A percentile compares a stretch with the other conserved stretches of the same genome.
These are phyloP conservation scores for Sporothrix schenckii DNA, from an alignment of 2,329 filamentous ascomycete genomes.

Conservation along the genomic window DNA sequence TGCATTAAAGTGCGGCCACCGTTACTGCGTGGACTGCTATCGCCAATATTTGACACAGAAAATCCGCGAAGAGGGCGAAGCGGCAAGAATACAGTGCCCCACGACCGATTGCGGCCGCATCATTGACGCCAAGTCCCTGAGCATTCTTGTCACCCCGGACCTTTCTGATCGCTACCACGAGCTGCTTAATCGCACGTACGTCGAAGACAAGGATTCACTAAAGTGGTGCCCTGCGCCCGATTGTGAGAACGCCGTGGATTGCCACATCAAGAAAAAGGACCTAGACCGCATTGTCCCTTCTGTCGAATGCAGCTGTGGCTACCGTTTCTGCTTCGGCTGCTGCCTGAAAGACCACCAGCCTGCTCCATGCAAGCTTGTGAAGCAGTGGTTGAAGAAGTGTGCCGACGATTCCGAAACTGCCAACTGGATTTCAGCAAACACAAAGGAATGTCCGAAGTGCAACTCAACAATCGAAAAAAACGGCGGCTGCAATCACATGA, in stretches of 20 bases:
- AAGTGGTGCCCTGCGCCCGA: conserved; percentile 99
- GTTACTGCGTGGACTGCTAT: conserved; percentile 93
- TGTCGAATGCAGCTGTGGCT: conserved; percentile 80
- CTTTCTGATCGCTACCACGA: conserved; percentile 71
- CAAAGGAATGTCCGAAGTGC: conserved; percentile 96
- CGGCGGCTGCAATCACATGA: conserved; percentile 97
- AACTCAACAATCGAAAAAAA: conserved; percentile 99
- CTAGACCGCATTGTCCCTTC: conserved; percentile 84
- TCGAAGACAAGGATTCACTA: conserved; percentile 92
- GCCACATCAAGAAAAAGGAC: conserved; percentile 83
- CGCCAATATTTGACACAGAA: conserved; percentile 88
- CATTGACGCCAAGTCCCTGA: conserved; percentile 85
- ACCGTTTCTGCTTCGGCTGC: conserved; percentile 95
- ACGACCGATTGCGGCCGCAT: conserved; percentile 84
- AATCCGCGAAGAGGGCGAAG: conserved; percentile 93
- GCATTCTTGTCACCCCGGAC: conserved; percentile 68
- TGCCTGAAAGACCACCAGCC: conserved; percentile 88
- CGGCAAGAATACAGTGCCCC: conserved; percentile 91
- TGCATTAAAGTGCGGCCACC: conserved; percentile 91
- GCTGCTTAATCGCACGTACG: conserved; percentile 88
- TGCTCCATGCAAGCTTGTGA: conserved; percentile 86
- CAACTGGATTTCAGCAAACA: conserved; percentile 99
- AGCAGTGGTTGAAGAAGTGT: conserved; percentile 96
- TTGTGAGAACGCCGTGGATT: conserved; percentile 90
- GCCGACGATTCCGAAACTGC: conserved; percentile 97